Evolutionary conservation across 164 flowering plant species (phyloP).

Genomic region (Hamamelis virginiana): DNA sequence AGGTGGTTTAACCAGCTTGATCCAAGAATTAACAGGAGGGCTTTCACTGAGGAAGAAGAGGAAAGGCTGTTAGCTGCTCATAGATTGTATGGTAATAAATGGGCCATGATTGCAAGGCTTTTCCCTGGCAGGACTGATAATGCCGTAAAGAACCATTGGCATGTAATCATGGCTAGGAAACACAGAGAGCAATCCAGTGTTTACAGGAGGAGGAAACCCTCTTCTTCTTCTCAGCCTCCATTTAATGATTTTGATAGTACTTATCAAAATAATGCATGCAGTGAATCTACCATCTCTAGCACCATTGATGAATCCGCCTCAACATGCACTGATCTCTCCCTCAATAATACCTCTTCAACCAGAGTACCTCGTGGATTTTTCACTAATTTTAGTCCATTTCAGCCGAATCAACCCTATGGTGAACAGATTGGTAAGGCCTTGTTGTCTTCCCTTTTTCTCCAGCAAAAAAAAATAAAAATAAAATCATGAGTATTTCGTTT

Average conservation of each 20-base stretch:
- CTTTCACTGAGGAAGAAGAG: slow-evolving; percentile 76
- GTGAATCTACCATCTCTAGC: slow-evolving; percentile 44
- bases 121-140: slow-evolving; percentile 85
- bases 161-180: slow-evolving; percentile 74
- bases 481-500: too few species aligned
- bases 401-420: slow-evolving; percentile 8
- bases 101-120: slow-evolving; percentile 77
- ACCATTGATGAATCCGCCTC: slow-evolving; percentile 51
- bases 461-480: too few species aligned
- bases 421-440: slow-evolving; percentile 26
- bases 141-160: slow-evolving; percentile 87
- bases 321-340: slow-evolving; percentile 56
- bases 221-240: slow-evolving; percentile 14
- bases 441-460: background rate
- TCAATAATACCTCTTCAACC: slow-evolving; percentile 31
- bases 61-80: slow-evolving; percentile 68
- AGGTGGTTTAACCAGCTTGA: slow-evolving; percentile 90
- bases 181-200: slow-evolving; percentile 49
- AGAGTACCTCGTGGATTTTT: slow-evolving; percentile 14
- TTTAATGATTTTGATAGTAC: slow-evolving; percentile 6
- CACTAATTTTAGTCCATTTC: slow-evolving; percentile 17
- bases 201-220: slow-evolving; percentile 41
- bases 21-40: slow-evolving; percentile 68
- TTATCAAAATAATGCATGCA: slow-evolving; percentile 41
- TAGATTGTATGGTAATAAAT: slow-evolving; percentile 59